These are phyloP conservation scores for Arabis alpina DNA, from an alignment of 345 rosid species.

Conservation along the genomic window DNA sequence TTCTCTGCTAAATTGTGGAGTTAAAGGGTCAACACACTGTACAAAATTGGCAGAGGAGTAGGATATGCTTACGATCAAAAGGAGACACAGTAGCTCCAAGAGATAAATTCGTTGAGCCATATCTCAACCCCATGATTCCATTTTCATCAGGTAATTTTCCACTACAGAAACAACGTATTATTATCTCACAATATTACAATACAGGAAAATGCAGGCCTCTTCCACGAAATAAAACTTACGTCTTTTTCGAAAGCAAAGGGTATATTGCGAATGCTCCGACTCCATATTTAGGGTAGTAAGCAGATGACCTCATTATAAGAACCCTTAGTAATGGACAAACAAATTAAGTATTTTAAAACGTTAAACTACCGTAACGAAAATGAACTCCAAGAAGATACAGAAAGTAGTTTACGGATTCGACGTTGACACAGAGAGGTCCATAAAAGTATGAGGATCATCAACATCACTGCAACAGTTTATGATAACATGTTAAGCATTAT, in stretches of 20 bases:
- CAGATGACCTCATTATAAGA: slow-evolving; percentile 67
- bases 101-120: slow-evolving; percentile 73
- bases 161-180: slow-evolving; percentile 29
- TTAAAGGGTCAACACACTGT: not conserved
- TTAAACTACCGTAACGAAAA: not conserved
- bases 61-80: slow-evolving; percentile 50
- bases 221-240: slow-evolving; percentile 44
- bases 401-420: slow-evolving; percentile 66
- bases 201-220: not conserved
- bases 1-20: slow-evolving; percentile 47
- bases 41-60: not conserved
- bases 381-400: not conserved
- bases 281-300: slow-evolving; percentile 76
- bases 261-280: slow-evolving; percentile 78
- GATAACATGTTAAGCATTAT: not conserved
- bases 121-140: slow-evolving; percentile 86
- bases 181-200: not conserved
- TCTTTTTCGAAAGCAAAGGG: slow-evolving; percentile 61
- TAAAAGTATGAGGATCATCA: slow-evolving; percentile 89
- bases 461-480: slow-evolving; percentile 59
- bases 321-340: slow-evolving; percentile 51
- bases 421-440: slow-evolving; percentile 81
- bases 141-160: slow-evolving; percentile 57
- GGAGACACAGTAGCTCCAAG: slow-evolving; percentile 71
- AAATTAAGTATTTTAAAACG: slow-evolving; percentile 17